These are phyloP conservation scores for Candida arabinofermentans DNA, from an alignment of 805 yeast species.

Conservation along the genomic window DNA sequence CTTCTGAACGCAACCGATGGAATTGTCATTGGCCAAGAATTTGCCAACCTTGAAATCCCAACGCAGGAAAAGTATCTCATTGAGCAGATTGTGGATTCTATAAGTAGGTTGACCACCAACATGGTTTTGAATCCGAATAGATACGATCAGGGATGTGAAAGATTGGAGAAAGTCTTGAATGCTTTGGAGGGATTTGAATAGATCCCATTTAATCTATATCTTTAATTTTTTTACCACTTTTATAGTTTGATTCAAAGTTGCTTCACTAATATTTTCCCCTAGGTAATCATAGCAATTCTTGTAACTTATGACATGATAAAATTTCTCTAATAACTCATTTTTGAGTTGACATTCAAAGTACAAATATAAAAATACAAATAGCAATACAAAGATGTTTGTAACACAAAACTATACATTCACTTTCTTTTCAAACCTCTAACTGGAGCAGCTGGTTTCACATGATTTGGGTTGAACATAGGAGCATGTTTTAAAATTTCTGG, in stretches of 20 bases:
- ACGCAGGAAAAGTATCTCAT: slow-evolving; percentile 71
- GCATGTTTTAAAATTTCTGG: slow-evolving; percentile 89
- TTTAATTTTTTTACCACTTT: not conserved
- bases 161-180: slow-evolving; percentile 77
- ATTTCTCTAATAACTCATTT: no score
- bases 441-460: slow-evolving; percentile 67
- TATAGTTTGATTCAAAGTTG: no score
- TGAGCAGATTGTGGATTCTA: slow-evolving; percentile 81
- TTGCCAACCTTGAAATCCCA: slow-evolving; percentile 69
- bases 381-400: not conserved
- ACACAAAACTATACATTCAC: not conserved
- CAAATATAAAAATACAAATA: not conserved
- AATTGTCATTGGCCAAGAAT: slow-evolving; percentile 63
- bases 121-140: slow-evolving; percentile 83
- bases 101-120: slow-evolving; percentile 83
- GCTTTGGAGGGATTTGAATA: slow-evolving; percentile 77
- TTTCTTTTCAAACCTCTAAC: slow-evolving; percentile 41
- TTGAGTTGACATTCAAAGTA: no score
- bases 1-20: slow-evolving; percentile 57
- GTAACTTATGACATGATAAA: no score
- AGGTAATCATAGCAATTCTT: no score
- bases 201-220: slow-evolving; percentile 9
- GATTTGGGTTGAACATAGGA: slow-evolving; percentile 67
- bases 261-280: no score
- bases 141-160: slow-evolving; percentile 71